Evolutionary conservation across 768 basidiomycete genomes (phyloP).

Genomic region (Austroboletus eburneus): DNA sequence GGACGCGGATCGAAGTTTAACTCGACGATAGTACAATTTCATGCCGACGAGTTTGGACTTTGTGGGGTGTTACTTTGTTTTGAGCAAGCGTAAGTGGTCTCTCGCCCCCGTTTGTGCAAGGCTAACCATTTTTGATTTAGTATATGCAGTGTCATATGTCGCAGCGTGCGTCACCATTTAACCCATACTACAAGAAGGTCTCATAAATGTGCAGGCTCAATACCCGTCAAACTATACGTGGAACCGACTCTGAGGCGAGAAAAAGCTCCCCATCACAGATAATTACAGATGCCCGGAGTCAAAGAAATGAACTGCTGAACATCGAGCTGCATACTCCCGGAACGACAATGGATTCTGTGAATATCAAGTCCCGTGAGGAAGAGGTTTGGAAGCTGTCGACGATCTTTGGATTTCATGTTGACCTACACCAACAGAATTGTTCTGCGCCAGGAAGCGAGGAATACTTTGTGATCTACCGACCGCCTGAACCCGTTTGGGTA

Average conservation of each 20-base stretch:
- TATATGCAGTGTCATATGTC: constrained; percentile 64
- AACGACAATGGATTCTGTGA: not conserved
- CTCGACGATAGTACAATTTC: constrained; percentile 46
- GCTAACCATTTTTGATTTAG: constrained; percentile 27
- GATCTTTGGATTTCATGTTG: not conserved
- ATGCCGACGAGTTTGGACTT: constrained; percentile 56
- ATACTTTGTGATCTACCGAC: constrained; percentile 6
- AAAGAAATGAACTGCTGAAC: not conserved
- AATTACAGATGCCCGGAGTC: constrained; percentile 8
- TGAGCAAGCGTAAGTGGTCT: constrained; percentile 54
- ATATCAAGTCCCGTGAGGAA: not conserved
- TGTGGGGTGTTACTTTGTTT: constrained; percentile 55
- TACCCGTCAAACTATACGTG: constrained; percentile 51
- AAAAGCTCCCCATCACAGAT: constrained; percentile 28
- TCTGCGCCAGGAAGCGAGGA: not conserved
- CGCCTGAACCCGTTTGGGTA: not conserved
- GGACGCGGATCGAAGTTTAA: not conserved
- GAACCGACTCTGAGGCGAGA: constrained; percentile 47
- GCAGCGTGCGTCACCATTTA: constrained; percentile 47
- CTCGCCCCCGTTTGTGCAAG: not conserved
- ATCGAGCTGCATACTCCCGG: constrained; percentile 4
- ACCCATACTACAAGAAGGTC: not conserved
- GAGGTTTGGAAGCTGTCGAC: constrained; percentile 7
- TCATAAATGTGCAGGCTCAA: constrained; percentile 45
- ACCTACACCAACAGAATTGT: constrained; percentile 1